phyloP scores from a whole-genome alignment of 495 filamentous ascomycete species.

The Podospora pseudocomata region DNA sequence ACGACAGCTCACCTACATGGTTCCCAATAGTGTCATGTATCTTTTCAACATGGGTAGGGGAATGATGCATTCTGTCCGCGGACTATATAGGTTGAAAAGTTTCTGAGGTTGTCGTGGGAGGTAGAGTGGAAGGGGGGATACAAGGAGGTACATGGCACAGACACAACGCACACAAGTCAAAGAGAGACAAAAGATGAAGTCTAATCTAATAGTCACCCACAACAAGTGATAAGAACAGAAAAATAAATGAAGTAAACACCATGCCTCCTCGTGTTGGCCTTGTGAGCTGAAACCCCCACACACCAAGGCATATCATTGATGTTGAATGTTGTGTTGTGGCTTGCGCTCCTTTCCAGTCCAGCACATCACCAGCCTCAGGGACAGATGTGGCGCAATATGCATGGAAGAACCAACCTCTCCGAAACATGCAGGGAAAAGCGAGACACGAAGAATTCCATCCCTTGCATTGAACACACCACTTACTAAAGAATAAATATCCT shows the following conservation, averaged over 20 bases:
- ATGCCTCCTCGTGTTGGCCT: neutral
- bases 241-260: neutral
- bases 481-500: neutral
- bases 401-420: neutral
- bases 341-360: no score
- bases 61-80: neutral
- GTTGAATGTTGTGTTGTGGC: no score
- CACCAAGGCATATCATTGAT: no score
- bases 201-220: neutral
- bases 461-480: neutral
- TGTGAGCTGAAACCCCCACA: neutral
- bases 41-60: neutral
- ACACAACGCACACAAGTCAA: neutral
- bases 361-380: neutral
- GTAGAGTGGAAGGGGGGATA: neutral
- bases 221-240: neutral
- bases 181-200: neutral
- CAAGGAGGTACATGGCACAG: neutral
- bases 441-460: neutral
- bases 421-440: neutral
- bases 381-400: neutral
- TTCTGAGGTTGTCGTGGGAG: neutral
- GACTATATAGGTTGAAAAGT: neutral
- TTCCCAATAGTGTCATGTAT: neutral
- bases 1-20: neutral